These are phyloP conservation scores for Saposhnikovia divaricata DNA, from an alignment of 129 eudicot species.

Conservation along the genomic window DNA sequence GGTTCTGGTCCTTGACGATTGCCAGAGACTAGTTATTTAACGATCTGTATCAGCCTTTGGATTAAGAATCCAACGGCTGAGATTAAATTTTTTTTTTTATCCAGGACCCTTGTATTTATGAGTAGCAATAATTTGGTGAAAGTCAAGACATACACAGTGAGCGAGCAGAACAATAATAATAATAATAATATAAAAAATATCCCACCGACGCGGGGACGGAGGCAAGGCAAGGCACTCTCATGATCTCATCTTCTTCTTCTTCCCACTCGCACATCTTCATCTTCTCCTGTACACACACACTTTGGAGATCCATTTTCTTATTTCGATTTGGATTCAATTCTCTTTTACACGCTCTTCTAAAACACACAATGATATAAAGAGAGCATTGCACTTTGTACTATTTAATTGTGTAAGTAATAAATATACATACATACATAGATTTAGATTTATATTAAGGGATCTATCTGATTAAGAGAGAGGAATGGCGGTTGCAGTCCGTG, in stretches of 20 bases:
- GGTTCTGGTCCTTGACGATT: too few relatives aligned
- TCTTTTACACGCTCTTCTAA: not conserved
- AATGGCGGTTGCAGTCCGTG: conserved; percentile 62
- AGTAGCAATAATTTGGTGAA: too few relatives aligned
- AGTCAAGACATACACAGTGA: too few relatives aligned
- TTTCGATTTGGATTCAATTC: too few relatives aligned
- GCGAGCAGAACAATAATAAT: too few relatives aligned
- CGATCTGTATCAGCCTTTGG: too few relatives aligned
- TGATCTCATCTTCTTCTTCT: not conserved
- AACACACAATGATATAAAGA: not conserved
- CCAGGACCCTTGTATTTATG: too few relatives aligned
- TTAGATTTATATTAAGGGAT: not conserved
- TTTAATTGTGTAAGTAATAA: not conserved
- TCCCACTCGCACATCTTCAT: not conserved
- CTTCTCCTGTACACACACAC: not conserved
- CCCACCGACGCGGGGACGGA: conserved; percentile 16
- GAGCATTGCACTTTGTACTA: not conserved
- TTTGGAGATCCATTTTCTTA: not conserved
- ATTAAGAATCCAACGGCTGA: too few relatives aligned
- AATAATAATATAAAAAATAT: too few relatives aligned
- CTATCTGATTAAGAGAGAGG: conserved; percentile 3
- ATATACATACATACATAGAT: not conserved
- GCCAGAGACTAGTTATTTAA: too few relatives aligned
- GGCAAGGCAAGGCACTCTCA: too few relatives aligned
- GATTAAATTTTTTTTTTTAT: too few relatives aligned